Evolutionary conservation across 2,329 filamentous ascomycete species (phyloP).

Genomic region (Dothideomycetidae sp.): DNA sequence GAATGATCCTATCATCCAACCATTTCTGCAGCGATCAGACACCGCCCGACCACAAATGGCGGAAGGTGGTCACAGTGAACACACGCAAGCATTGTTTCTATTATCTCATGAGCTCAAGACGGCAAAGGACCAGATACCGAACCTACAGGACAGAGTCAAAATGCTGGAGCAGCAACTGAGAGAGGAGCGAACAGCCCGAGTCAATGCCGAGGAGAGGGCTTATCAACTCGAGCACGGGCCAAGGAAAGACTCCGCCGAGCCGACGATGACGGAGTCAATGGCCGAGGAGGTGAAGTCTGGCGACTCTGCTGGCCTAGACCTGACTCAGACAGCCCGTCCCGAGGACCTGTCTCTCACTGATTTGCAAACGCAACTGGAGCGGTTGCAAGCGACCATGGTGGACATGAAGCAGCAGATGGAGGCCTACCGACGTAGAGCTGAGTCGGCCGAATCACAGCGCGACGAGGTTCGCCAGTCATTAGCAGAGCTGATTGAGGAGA

Average conservation of each 20-base stretch:
- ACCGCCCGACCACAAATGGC: conserved; percentile 53
- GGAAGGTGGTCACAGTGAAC: conserved; percentile 44
- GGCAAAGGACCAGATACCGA: conserved; percentile 75
- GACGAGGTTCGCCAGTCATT: conserved; percentile 58
- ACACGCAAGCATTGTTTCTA: conserved; percentile 61
- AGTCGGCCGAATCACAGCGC: conserved; percentile 63
- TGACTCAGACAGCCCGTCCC: neutral
- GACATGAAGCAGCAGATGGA: conserved; percentile 70
- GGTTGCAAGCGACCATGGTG: conserved; percentile 65
- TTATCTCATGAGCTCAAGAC: conserved; percentile 72
- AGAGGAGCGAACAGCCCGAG: conserved; percentile 67
- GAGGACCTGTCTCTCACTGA: conserved; percentile 20
- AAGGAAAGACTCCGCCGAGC: conserved; percentile 26
- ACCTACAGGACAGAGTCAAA: conserved; percentile 64
- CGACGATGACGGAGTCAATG: conserved; percentile 13
- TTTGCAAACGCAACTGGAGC: conserved; percentile 58
- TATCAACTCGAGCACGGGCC: conserved; percentile 53
- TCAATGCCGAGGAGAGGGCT: conserved; percentile 70
- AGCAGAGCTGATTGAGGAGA: conserved; percentile 74
- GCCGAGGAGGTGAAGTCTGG: neutral
- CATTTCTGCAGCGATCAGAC: conserved; percentile 58
- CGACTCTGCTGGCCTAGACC: neutral
- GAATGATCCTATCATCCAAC: conserved; percentile 33
- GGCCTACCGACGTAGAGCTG: conserved; percentile 59
- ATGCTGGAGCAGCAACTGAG: conserved; percentile 66